phyloP scores from a whole-genome alignment of 371 early-diverging fungal species.

The Batkoa obscura region DNA sequence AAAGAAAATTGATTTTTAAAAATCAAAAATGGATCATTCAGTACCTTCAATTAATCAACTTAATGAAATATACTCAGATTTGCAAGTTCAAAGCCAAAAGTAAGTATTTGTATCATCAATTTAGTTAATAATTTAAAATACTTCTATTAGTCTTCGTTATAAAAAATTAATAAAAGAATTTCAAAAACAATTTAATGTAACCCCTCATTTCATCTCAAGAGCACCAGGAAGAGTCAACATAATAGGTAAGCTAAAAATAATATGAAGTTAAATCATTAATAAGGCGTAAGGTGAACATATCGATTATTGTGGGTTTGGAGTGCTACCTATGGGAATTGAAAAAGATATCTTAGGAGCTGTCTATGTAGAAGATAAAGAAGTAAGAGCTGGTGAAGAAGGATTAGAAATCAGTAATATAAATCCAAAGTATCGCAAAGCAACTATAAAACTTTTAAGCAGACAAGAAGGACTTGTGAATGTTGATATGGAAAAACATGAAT shows the following conservation, averaged over 20 bases:
- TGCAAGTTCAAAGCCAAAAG: too few species aligned
- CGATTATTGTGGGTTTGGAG: slow-evolving; percentile 86
- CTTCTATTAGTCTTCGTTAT: slow-evolving; percentile 18
- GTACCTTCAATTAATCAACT: too few species aligned
- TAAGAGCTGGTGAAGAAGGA: slow-evolving; percentile 11
- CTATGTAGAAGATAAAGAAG: slow-evolving; percentile 21
- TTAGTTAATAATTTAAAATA: too few species aligned
- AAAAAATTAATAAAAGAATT: slow-evolving; percentile 29
- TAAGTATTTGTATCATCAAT: too few species aligned
- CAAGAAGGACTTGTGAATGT: slow-evolving; percentile 37
- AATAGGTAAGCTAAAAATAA: slow-evolving; percentile 50
- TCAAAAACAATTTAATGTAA: slow-evolving; percentile 28
- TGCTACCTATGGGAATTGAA: slow-evolving; percentile 90
- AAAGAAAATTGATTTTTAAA: too few species aligned
- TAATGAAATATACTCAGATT: too few species aligned
- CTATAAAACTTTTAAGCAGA: slow-evolving; percentile 29
- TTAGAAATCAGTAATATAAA: slow-evolving; percentile 43
- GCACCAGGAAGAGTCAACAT: slow-evolving; percentile 88
- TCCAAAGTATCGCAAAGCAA: slow-evolving; percentile 32
- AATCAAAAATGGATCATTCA: too few species aligned
- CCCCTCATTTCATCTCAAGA: slow-evolving; percentile 65
- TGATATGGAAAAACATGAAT: slow-evolving; percentile 16
- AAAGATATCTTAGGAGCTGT: slow-evolving; percentile 71
- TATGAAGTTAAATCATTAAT: not conserved
- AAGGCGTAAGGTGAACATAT: slow-evolving; percentile 78